Conservation (phyloP, 2,329 filamentous ascomycete genomes). For the Cucurbitaria berberidis region DNA sequence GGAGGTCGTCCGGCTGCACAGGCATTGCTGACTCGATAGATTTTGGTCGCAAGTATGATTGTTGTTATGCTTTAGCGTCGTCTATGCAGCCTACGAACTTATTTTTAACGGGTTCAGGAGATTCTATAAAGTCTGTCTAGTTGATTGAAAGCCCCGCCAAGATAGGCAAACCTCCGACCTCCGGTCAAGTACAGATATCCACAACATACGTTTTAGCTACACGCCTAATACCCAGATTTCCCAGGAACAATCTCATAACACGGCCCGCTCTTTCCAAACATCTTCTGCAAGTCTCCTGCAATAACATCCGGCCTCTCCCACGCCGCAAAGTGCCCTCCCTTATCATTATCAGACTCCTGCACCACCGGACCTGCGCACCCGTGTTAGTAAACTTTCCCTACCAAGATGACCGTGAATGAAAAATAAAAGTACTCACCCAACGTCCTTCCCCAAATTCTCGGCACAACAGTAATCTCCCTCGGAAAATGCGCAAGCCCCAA, state of each 20-base stretch:
- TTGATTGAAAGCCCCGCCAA: too few species aligned
- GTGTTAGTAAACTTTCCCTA: neutral
- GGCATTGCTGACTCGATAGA: slow-evolving; percentile 22
- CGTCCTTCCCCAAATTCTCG: slow-evolving; percentile 63
- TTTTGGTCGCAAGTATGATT: too few species aligned
- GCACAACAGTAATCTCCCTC: slow-evolving; percentile 61
- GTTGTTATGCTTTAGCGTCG: too few species aligned
- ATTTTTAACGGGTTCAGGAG: too few species aligned
- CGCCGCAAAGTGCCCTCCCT: slow-evolving; percentile 68
- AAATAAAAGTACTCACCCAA: slow-evolving; percentile 53
- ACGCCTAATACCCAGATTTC: slow-evolving; percentile 30
- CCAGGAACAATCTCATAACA: slow-evolving; percentile 44
- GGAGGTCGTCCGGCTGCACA: slow-evolving; percentile 30
- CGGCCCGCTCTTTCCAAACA: slow-evolving; percentile 60
- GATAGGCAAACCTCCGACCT: too few species aligned
- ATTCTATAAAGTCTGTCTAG: too few species aligned
- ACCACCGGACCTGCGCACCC: slow-evolving; percentile 56
- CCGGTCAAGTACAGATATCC: too few species aligned
- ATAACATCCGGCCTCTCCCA: slow-evolving; percentile 63
- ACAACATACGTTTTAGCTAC: too few species aligned
- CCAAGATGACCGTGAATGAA: neutral
- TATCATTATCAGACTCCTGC: slow-evolving; percentile 58
- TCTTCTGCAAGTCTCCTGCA: slow-evolving; percentile 60
- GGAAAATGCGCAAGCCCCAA: slow-evolving; percentile 64
- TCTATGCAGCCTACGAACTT: too few species aligned